Percentiles rank a stretch among this genome's conserved stretches.
Evolutionary conservation across 768 basidiomycete genomes (phyloP).

Genomic region (Coprinellus aureogranulatus): DNA sequence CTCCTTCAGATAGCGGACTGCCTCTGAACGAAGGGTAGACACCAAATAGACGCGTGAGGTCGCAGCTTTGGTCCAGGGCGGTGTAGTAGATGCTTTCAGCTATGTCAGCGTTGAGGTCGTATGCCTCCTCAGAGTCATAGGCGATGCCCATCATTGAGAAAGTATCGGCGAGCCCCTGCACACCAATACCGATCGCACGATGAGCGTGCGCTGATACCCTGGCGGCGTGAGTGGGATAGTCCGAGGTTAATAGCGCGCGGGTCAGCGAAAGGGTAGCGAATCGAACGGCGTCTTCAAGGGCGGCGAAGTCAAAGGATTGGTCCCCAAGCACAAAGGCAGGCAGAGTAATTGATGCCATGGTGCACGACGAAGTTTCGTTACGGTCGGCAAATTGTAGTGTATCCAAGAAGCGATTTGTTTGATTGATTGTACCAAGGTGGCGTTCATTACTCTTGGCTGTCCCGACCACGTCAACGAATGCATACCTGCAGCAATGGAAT

Average conservation of each 20-base stretch:
- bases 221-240: conserved; percentile 41
- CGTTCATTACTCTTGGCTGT: conserved; percentile 1
- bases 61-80: conserved; percentile 67
- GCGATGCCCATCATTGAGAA: conserved; percentile 84
- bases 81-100: conserved; percentile 88
- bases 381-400: conserved; percentile 1
- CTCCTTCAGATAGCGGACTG: conserved; percentile 49
- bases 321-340: background rate
- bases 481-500: too few species aligned
- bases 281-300: background rate
- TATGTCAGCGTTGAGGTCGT: conserved; percentile 71
- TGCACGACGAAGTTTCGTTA: conserved; percentile 1
- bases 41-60: conserved; percentile 63
- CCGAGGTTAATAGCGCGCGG: background rate
- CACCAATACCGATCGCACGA: conserved; percentile 79
- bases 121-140: conserved; percentile 70
- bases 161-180: conserved; percentile 80
- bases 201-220: conserved; percentile 76
- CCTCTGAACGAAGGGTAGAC: conserved; percentile 62
- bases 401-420: conserved; percentile 3
- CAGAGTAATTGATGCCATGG: background rate
- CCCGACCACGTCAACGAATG: too few species aligned
- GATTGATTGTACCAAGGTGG: conserved; percentile 6
- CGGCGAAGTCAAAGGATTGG: background rate
- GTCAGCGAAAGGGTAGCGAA: background rate